Conservation (phyloP, 148 eudicot species). For the Rhododendron henanense region DNA sequence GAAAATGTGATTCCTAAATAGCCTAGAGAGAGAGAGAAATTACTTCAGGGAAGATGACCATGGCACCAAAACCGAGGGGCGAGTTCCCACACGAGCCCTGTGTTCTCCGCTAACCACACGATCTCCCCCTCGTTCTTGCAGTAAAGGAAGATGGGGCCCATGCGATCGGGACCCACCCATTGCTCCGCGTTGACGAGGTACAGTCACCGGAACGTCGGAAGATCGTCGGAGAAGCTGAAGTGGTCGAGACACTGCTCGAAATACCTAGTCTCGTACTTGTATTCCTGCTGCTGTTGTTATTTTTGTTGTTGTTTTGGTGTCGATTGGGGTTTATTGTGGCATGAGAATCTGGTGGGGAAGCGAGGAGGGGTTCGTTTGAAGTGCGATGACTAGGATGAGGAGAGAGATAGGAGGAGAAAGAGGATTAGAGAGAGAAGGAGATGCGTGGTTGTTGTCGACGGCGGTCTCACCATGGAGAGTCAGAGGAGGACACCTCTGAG, state of each 20-base stretch:
- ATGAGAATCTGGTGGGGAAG: conserved; percentile 37
- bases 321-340: conserved; percentile 9
- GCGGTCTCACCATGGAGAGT: not conserved
- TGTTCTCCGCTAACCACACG: conserved; percentile 75
- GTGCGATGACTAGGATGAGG: conserved; percentile 2
- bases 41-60: conserved; percentile 85
- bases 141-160: conserved; percentile 75
- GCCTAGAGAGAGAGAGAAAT: not conserved
- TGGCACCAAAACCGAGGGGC: conserved; percentile 70
- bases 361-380: conserved; percentile 28
- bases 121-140: conserved; percentile 90
- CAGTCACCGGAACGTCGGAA: conserved; percentile 36
- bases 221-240: conserved; percentile 51
- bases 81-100: conserved; percentile 79
- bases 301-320: not conserved
- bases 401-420: not conserved
- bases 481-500: not conserved
- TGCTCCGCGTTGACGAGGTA: conserved; percentile 58
- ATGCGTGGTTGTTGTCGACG: not conserved
- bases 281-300: conserved; percentile 4
- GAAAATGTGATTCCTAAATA: conserved; percentile 5
- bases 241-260: conserved; percentile 67
- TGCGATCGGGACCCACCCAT: conserved; percentile 53
- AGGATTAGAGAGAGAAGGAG: not conserved
- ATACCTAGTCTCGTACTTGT: conserved; percentile 55